A percentile compares a stretch with the other conserved stretches of the same genome.
Conservation (phyloP, 192 early-diverging fungal genomes). For the Podila minutissima region DNA sequence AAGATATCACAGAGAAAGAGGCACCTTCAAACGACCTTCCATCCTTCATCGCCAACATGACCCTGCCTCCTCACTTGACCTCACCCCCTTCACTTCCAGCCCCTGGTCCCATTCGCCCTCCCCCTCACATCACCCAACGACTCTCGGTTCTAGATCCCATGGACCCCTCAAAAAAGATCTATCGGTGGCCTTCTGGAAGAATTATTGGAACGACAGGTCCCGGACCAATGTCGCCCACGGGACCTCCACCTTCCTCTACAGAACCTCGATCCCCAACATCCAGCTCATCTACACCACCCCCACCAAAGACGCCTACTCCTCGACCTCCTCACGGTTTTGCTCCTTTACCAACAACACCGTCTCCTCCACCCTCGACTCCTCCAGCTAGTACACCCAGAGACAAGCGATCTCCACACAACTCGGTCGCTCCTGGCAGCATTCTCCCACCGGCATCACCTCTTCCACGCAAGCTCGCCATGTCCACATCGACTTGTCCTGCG, state of each 20-base stretch:
- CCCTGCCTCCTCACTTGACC: constrained; percentile 9
- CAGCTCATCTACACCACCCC: constrained; percentile 12
- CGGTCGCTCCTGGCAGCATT: constrained; percentile 2
- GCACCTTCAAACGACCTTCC: neutral
- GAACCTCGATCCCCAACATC: constrained; percentile 8
- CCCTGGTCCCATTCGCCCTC: neutral
- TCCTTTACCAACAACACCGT: neutral
- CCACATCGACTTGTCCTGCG: neutral
- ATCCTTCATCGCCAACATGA: neutral
- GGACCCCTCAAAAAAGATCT: constrained; percentile 4
- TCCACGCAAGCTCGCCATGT: neutral
- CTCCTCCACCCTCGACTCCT: constrained; percentile 9
- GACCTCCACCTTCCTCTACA: neutral
- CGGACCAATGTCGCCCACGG: neutral
- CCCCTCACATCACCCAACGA: constrained; percentile 2
- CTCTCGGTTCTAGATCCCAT: constrained; percentile 28
- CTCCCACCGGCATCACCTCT: constrained; percentile 14
- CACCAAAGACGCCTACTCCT: constrained; percentile 33
- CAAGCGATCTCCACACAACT: constrained; percentile 19
- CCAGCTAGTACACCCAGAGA: constrained; percentile 18
- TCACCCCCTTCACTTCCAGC: constrained; percentile 7
- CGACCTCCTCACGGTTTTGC: neutral
- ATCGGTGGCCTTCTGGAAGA: constrained; percentile 13
- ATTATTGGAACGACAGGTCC: neutral
- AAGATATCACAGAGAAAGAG: neutral